A percentile compares a stretch with the other conserved stretches of the same genome.
Evolutionary conservation across 2,329 filamentous ascomycete species (phyloP).

Genomic region (Zelopaecilomyces penicillatus): DNA sequence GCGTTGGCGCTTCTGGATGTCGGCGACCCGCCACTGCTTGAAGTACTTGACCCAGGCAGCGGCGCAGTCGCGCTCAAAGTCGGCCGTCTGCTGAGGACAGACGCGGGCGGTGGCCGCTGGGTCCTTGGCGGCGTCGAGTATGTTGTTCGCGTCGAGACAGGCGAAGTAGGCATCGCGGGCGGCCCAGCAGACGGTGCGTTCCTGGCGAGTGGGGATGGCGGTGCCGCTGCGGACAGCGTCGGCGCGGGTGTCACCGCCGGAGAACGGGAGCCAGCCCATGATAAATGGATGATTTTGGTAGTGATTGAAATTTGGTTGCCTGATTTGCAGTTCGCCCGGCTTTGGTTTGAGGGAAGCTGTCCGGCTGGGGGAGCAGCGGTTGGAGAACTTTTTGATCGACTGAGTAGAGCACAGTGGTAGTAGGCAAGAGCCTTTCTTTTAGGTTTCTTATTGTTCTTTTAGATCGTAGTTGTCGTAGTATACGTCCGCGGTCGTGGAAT

Average conservation of each 20-base stretch:
- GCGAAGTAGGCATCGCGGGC: conserved; percentile 79
- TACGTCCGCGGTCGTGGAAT: too few species aligned
- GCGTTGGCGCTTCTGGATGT: conserved; percentile 75
- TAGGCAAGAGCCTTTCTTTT: too few species aligned
- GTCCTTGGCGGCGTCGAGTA: conserved; percentile 58
- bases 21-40: conserved; percentile 91
- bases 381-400: too few species aligned
- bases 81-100: conserved; percentile 34
- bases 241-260: conserved; percentile 34
- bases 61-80: conserved; percentile 80
- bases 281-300: too few species aligned
- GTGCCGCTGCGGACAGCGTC: conserved; percentile 47
- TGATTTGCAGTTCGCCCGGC: too few species aligned
- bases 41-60: conserved; percentile 96
- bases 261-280: conserved; percentile 44
- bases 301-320: too few species aligned
- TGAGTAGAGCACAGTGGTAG: too few species aligned
- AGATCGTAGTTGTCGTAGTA: too few species aligned
- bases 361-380: conserved; percentile 6
- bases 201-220: conserved; percentile 75
- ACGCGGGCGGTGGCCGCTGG: conserved; percentile 28
- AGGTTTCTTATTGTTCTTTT: too few species aligned
- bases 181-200: conserved; percentile 81
- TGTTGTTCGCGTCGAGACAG: conserved; percentile 74
- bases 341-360: neutral